These are phyloP conservation scores for Pouteria glomerata DNA, from an alignment of 148 eudicot genomes.

Conservation along the genomic window DNA sequence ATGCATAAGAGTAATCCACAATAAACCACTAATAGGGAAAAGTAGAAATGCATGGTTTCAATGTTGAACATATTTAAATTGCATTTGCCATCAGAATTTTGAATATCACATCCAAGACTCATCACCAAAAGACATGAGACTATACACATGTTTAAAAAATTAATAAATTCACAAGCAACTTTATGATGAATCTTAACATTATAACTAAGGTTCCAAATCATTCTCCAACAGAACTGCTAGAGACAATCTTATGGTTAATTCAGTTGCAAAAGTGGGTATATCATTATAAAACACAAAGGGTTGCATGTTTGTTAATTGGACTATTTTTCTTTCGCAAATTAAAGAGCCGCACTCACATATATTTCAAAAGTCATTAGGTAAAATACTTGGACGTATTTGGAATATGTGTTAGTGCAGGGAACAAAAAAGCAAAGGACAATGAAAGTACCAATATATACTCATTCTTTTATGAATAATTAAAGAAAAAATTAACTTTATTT, in stretches of 20 bases:
- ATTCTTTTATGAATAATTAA: no score
- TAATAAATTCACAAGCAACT: neutral
- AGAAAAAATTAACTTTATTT: no score
- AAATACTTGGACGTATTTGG: no score
- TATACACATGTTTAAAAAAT: neutral
- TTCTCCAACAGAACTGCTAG: neutral
- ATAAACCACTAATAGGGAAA: no score
- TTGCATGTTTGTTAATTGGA: neutral
- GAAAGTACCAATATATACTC: no score
- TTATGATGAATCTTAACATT: neutral
- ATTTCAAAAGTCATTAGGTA: no score
- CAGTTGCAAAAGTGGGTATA: neutral
- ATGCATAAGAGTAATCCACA: no score
- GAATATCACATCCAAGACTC: neutral
- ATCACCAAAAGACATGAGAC: neutral
- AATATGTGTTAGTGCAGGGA: neutral
- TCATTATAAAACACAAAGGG: neutral
- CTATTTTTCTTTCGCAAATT: neutral
- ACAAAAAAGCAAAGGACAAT: no score
- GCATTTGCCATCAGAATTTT: no score
- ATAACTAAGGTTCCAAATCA: neutral
- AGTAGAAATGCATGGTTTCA: no score
- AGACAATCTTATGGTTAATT: neutral
- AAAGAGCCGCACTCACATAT: no score
- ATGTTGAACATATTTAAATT: no score